Evolutionary conservation across 1,284 basidiomycete genomes (phyloP), one percentile per base, ranked within the genome.

Genomic region (Pseudozyma sp.): DNA sequence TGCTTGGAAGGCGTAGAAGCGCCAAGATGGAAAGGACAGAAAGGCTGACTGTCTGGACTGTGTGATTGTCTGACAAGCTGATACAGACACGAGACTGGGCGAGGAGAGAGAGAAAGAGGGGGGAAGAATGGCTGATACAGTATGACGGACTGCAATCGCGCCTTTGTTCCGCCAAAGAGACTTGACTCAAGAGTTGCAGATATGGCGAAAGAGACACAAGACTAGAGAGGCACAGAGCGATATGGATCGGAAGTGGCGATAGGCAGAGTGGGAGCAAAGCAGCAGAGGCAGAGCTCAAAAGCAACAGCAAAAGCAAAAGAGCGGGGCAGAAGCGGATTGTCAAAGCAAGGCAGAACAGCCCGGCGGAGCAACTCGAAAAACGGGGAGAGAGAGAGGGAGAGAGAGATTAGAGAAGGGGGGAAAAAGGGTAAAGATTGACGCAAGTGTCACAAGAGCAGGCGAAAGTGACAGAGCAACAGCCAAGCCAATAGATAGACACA

Each of bases 91-190:
- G 47, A 36, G 19, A 40, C 16, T 12, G 40, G 35, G 38, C n/a
- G 56, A 10, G 25, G 47, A 39, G 40, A 52, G 48, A 38, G 36
- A 14, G 16, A 21, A 8, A 40, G 16, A n/a, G 39, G 39, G 8
- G 3, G 8, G 39, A 40, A n/a, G 39, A 40, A 40, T n/a, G 16
- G 16, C 39, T 40, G 39, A 12, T 40, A 40, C 39, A 40, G 39
- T 40, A 12, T 12, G 5, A 48, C 38, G 51, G 45, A 49, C 52
- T 54, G 52, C 51, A 44, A 19, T 53, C 18, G 59, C 52, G 59
- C 59, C 31, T 43, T 14, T 7, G 2, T 14, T 49, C 52, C 44
- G 50, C 18, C 39, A 31, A 11, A 48, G 45, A 35, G 11, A 45
- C 25, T 31, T 31, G 25, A 31, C 25, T 31, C 25, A 31, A 31